phyloP scores from a whole-genome alignment of 352 stramenopile species.

The Blastocystis sp. region DNA sequence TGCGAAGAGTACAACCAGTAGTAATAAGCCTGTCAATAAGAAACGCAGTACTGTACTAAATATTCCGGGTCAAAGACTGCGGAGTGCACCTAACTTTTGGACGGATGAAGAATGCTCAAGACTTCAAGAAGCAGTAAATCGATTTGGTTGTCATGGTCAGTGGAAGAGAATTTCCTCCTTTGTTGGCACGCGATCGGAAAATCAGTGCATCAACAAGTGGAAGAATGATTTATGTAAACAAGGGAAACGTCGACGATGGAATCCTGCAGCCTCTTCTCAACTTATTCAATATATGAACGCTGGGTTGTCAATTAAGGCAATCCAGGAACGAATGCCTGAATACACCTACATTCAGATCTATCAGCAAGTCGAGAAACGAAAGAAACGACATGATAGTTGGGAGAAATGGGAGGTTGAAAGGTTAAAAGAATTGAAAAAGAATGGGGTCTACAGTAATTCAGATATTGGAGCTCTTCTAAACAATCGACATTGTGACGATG shows the following conservation, averaged over 20 bases:
- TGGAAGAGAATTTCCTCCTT: conserved; percentile 10
- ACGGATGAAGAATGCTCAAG: conserved; percentile 12
- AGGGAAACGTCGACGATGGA: conserved; percentile 35
- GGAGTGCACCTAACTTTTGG: conserved; percentile 11
- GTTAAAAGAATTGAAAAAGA: conserved; percentile 1
- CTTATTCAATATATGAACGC: neutral
- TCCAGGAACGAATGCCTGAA: neutral
- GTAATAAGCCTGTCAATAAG: too few relatives aligned
- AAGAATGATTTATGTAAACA: conserved; percentile 41
- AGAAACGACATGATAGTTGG: neutral
- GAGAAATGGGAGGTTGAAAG: conserved; percentile 27
- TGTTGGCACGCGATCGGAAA: conserved; percentile 24
- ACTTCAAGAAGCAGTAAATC: neutral
- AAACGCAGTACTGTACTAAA: too few relatives aligned
- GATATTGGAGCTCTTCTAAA: conserved; percentile 9
- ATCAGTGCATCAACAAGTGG: conserved; percentile 63
- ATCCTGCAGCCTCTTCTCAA: neutral
- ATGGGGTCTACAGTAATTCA: neutral
- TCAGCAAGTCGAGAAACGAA: conserved; percentile 28
- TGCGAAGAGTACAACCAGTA: too few relatives aligned
- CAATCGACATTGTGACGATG: conserved; percentile 44
- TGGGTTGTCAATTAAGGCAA: neutral
- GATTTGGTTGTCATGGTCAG: neutral
- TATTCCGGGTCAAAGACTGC: neutral
- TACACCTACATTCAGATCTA: conserved; percentile 51